These are phyloP conservation scores for Collybia nuda DNA, from an alignment of 768 basidiomycete species.

Conservation along the genomic window DNA sequence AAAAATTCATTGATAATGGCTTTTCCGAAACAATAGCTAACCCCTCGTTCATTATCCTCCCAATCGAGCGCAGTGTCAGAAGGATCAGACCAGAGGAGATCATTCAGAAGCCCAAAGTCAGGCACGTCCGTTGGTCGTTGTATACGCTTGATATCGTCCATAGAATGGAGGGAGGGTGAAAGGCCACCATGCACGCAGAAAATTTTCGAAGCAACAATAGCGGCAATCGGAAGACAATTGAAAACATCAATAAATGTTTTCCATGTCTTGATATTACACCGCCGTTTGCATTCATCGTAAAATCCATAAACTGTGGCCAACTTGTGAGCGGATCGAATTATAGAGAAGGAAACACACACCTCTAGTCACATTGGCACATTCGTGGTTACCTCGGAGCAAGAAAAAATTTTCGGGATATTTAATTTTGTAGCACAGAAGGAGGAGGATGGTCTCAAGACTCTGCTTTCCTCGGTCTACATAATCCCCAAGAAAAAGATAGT, in stretches of 20 bases:
- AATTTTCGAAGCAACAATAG: constrained; percentile 98
- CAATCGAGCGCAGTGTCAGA: constrained; percentile 97
- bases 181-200: constrained; percentile 98
- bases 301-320: constrained; percentile 86
- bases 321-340: constrained; percentile 12
- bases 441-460: constrained; percentile 95
- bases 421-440: constrained; percentile 98
- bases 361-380: constrained; percentile 98
- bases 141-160: constrained; percentile 99
- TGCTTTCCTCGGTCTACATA: constrained; percentile 99
- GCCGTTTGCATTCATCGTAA: constrained; percentile 99
- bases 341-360: constrained; percentile 43
- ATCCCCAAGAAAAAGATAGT: constrained; percentile 98
- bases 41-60: constrained; percentile 99
- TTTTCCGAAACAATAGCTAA: constrained; percentile 99
- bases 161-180: constrained; percentile 87
- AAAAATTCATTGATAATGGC: constrained; percentile 96
- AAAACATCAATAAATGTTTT: constrained; percentile 99
- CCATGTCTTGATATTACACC: constrained; percentile 99
- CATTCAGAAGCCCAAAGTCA: constrained; percentile 96
- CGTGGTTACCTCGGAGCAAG: constrained; percentile 95
- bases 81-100: constrained; percentile 97
- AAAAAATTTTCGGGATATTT: constrained; percentile 99
- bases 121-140: constrained; percentile 98
- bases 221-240: constrained; percentile 98